Conservation (phyloP, 1,284 basidiomycete species). For the Coniferiporia weirii region DNA sequence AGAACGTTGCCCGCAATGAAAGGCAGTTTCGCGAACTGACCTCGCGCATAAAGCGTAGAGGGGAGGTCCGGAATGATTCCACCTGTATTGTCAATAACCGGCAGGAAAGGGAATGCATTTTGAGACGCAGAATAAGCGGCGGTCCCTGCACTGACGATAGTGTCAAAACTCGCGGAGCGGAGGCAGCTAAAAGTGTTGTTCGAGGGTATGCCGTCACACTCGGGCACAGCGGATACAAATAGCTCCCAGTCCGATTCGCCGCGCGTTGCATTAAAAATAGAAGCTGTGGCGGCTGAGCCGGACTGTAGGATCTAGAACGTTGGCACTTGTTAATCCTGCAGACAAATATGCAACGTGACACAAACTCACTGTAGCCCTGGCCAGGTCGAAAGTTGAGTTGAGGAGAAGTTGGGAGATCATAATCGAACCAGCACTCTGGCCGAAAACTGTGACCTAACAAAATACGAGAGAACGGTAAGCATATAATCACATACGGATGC, state of each 20-base stretch:
- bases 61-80: slow-evolving; percentile 40
- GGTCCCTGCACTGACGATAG: slow-evolving; percentile 31
- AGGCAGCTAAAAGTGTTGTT: slow-evolving; percentile 38
- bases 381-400: slow-evolving; percentile 36
- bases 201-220: slow-evolving; percentile 29
- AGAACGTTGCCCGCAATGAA: slow-evolving; percentile 45
- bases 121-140: slow-evolving; percentile 23
- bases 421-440: slow-evolving; percentile 49
- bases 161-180: slow-evolving; percentile 31
- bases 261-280: slow-evolving; percentile 28
- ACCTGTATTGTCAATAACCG: slow-evolving; percentile 37
- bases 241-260: slow-evolving; percentile 37
- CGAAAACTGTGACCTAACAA: slow-evolving; percentile 45
- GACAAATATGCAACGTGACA: neutral
- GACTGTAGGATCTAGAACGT: slow-evolving; percentile 40
- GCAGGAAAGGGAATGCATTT: slow-evolving; percentile 34
- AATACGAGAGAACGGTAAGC: neutral
- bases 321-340: neutral
- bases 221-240: slow-evolving; percentile 35
- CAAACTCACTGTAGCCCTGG: slow-evolving; percentile 37
- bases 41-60: slow-evolving; percentile 31
- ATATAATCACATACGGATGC: neutral
- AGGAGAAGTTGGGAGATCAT: slow-evolving; percentile 39
- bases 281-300: slow-evolving; percentile 32
- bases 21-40: slow-evolving; percentile 37